Percentiles rank a stretch among this genome's conserved stretches.
Conservation (phyloP, 179 eudicot species). For the Beta corolliflora region DNA sequence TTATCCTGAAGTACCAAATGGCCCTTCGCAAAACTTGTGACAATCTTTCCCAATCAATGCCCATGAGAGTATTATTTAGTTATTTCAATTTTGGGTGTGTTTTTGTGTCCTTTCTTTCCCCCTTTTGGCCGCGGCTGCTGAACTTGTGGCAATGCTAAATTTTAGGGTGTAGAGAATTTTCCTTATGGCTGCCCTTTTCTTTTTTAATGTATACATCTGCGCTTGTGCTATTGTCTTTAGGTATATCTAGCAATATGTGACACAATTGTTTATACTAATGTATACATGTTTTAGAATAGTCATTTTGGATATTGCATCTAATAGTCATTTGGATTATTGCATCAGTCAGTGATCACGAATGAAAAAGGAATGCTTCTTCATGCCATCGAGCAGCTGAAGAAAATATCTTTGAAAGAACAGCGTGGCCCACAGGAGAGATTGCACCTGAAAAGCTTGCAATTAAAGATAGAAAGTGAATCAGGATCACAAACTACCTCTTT, state of each 20-base stretch:
- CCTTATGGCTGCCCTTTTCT: background rate
- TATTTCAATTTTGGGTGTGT: background rate
- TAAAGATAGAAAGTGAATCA: slow-evolving; percentile 61
- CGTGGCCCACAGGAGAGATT: slow-evolving; percentile 95
- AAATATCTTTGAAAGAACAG: slow-evolving; percentile 90
- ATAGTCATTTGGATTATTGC: slow-evolving; percentile 26
- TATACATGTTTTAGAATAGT: background rate
- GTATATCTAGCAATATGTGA: background rate
- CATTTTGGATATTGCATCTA: background rate
- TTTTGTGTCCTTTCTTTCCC: background rate
- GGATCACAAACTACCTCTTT: slow-evolving; percentile 68
- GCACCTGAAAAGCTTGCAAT: slow-evolving; percentile 83
- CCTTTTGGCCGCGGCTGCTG: background rate
- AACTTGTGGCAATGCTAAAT: background rate
- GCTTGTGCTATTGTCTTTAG: background rate
- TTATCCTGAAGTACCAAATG: background rate
- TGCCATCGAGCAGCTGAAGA: slow-evolving; percentile 85
- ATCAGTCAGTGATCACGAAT: slow-evolving; percentile 82
- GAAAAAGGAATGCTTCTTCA: slow-evolving; percentile 80
- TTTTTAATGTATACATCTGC: slow-evolving; percentile 1
- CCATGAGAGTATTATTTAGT: background rate
- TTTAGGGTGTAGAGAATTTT: background rate
- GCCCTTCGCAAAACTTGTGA: background rate
- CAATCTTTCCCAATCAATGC: background rate
- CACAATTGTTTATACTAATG: background rate